phyloP scores from a whole-genome alignment of 345 rosid genomes.

The Heritiera fomes region DNA sequence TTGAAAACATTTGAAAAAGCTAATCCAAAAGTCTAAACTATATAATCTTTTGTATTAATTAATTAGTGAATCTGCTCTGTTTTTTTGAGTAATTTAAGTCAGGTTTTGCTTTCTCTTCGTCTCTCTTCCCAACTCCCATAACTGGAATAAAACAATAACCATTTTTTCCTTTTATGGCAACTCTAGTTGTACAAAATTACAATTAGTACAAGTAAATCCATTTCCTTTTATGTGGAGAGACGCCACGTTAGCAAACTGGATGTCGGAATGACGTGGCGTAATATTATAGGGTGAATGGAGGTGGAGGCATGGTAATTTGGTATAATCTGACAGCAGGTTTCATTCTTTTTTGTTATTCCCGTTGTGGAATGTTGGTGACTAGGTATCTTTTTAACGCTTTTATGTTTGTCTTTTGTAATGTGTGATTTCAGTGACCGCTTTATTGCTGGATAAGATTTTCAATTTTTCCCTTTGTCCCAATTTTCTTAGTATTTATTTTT shows the following conservation, averaged over 20 bases:
- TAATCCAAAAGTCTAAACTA: background rate
- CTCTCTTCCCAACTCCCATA: background rate
- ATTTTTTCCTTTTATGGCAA: background rate
- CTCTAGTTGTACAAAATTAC: too few species aligned
- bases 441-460: background rate
- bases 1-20: background rate
- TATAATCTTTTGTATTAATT: background rate
- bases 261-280: conserved; percentile 4
- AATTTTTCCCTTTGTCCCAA: too few species aligned
- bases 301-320: background rate
- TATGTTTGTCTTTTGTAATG: background rate
- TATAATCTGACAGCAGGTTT: too few species aligned
- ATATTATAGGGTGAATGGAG: background rate
- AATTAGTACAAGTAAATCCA: too few species aligned
- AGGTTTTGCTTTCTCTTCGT: background rate
- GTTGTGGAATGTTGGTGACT: background rate
- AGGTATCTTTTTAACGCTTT: background rate
- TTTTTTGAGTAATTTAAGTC: background rate
- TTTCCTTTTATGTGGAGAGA: too few species aligned
- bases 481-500: too few species aligned
- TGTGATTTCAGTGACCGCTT: background rate
- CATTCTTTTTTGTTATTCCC: too few species aligned
- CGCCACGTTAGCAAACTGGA: background rate
- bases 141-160: background rate
- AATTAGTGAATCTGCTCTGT: background rate